Base-by-base conservation (phyloP, 169 alveolate genomes). In the Plasmodium knowlesi region DNA sequence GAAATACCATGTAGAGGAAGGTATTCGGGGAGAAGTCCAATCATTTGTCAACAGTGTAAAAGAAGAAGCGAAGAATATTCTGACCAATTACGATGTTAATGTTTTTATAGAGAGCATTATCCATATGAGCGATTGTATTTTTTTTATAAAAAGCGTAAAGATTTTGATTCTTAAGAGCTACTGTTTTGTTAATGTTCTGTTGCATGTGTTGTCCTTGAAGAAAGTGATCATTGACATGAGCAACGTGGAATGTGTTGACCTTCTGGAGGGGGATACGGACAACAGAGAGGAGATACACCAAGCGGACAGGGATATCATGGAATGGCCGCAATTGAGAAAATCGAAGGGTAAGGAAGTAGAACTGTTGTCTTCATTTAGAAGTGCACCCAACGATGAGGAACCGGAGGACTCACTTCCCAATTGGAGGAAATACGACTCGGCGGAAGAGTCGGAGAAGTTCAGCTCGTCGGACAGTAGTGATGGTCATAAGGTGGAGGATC, bases 371-470 rank as follows among this genome's bases (percentile, higher is more conserved):
- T 12, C 61, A 50, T 50, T 50, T 50, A 3, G 25, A 6, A 3
- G 61, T 50, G 61, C 61, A 9, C 3, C 61, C 25, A 50, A 14
- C 61, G 8, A 22, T 12, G 41, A 32, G 78, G 34, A 81, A 19
- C 41, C 19, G 32, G 22, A 46, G 25, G 22, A 19, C 5, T 39
- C 22, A 22, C 43, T 9, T 12, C 25, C 74, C 8, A 19, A 50
- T 28, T 3, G 81, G 67, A 41, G 80, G 67, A 3, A 22, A 28
- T 86, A 34, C 43, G 80, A 50, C 10, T 34, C 78, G 43, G 39
- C 86, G 73, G 30, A 54, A 6, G 22, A 57, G 16, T 86, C 93
- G 43, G 93, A 86, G 67, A 86, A 86, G 41, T 86, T 86, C n/a
- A 86, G 93, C 46, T 74, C 84, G 67, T 86, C 93, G 2, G 79